phyloP scores from a whole-genome alignment of 2,329 filamentous ascomycete species.

The Alternaria alternata region DNA sequence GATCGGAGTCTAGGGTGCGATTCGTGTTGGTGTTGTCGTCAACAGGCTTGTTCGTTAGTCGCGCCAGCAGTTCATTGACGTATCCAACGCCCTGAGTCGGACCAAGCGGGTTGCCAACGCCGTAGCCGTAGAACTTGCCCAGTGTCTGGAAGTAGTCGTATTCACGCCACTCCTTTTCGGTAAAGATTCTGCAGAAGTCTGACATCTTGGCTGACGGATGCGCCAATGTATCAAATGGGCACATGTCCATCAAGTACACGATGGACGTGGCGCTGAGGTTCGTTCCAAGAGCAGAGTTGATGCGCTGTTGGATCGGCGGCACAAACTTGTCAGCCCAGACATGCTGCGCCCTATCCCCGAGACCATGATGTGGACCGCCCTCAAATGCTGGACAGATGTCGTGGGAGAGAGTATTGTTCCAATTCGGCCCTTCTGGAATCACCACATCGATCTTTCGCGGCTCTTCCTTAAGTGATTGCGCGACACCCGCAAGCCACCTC shows the following conservation, averaged over 20 bases:
- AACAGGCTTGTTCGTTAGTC: slow-evolving; percentile 75
- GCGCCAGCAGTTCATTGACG: slow-evolving; percentile 84
- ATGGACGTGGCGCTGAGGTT: slow-evolving; percentile 70
- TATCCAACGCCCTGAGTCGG: slow-evolving; percentile 88
- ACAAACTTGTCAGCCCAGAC: slow-evolving; percentile 73
- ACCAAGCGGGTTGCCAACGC: slow-evolving; percentile 78
- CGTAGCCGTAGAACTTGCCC: slow-evolving; percentile 85
- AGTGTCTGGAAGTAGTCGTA: slow-evolving; percentile 85
- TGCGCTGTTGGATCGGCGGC: slow-evolving; percentile 70
- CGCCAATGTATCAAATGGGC: slow-evolving; percentile 82
- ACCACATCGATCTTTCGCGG: slow-evolving; percentile 60
- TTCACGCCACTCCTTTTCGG: slow-evolving; percentile 72
- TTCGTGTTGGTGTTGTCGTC: slow-evolving; percentile 79
- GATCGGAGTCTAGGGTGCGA: slow-evolving; percentile 73
- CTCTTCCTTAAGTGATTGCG: slow-evolving; percentile 59
- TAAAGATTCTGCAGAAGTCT: slow-evolving; percentile 80
- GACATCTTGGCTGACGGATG: slow-evolving; percentile 64
- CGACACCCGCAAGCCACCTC: slow-evolving; percentile 79
- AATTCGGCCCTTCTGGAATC: slow-evolving; percentile 70
- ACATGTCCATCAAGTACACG: slow-evolving; percentile 84
- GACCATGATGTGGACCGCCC: slow-evolving; percentile 59
- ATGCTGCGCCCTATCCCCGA: slow-evolving; percentile 59
- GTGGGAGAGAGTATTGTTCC: slow-evolving; percentile 86
- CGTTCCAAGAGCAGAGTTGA: slow-evolving; percentile 75
- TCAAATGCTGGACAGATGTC: slow-evolving; percentile 76